Base-by-base conservation (phyloP, 1,139 yeast species). In the Sugiyamaella pinicola region DNA sequence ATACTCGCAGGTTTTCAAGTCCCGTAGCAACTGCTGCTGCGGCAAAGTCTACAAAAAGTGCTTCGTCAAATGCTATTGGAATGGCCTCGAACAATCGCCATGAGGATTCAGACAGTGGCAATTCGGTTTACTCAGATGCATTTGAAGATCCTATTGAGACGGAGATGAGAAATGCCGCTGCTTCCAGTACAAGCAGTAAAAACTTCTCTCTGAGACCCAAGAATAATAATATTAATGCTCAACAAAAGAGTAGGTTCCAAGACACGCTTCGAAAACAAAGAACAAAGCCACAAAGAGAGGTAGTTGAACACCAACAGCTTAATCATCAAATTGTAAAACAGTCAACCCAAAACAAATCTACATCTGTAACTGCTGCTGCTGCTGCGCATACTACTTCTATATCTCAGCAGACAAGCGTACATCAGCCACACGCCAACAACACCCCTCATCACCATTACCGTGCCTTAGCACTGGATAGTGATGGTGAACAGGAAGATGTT, bases 81-180 rank as follows among this genome's bases (percentile, higher is more conserved):
- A 43, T 31, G 26, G 37, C 47, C n/a, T 13, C 29, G 17, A 35
- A 28, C 35, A 31, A 35, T 29, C 48, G 49, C 10, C 51, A 56
- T 21, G 58, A 54, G 7, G 62, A 59, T 37, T 59, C 63, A 4
- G 65, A 63, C 24, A 55, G 61, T 18, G 67, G 66, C 8, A 55
- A 61, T 33, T 64, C 67, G 1, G 61, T 63, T 19, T 63, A 63
- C 43, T 63, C 67, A 8, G 67, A 63, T 35, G 65, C 65, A 9
- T 58, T 55, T 42, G 64, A 60, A 41, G 61, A 58, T 28, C 57
- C 50, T 29, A 55, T 45, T n/a, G 55, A 52, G 41, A 39, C 55
- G 4, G 55, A 52, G 33, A 31, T 52, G 44, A 35, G 42, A 17
- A 29, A 34, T 13, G 38, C 47, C 17, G 38, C 38, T 15, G 51